A percentile compares a stretch with the other conserved stretches of the same genome.
Evolutionary conservation across 1,284 basidiomycete genomes (phyloP).

Genomic region (Ustilago cynodontis): DNA sequence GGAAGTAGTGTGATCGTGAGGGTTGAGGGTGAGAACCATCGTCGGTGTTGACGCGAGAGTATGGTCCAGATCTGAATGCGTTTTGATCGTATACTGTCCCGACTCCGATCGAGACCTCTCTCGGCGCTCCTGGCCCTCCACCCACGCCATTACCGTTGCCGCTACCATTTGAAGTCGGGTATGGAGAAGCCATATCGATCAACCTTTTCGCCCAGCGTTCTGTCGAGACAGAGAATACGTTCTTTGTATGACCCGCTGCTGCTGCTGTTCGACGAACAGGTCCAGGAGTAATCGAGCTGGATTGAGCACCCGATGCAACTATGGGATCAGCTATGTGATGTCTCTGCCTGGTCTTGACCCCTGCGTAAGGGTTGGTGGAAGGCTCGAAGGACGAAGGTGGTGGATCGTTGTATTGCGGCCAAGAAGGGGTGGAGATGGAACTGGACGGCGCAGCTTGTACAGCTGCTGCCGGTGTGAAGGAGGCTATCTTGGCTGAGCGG

Average conservation of each 20-base stretch:
- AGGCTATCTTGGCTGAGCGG: conserved; percentile 32
- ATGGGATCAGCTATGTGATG: conserved; percentile 44
- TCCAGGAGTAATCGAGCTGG: conserved; percentile 18
- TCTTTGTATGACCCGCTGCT: conserved; percentile 38
- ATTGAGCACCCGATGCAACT: conserved; percentile 38
- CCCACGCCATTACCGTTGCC: background rate
- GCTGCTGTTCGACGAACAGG: conserved; percentile 38
- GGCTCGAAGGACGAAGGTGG: conserved; percentile 16
- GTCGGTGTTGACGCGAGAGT: conserved; percentile 20
- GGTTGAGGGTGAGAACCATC: conserved; percentile 16
- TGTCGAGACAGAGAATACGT: conserved; percentile 52
- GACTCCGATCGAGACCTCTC: conserved; percentile 36
- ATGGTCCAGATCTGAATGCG: conserved; percentile 27
- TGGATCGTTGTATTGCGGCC: conserved; percentile 31
- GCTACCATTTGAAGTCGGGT: conserved; percentile 12
- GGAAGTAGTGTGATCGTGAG: conserved; percentile 58
- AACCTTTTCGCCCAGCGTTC: conserved; percentile 46
- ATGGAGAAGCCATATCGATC: conserved; percentile 36
- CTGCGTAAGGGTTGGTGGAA: background rate
- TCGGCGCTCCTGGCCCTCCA: conserved; percentile 10
- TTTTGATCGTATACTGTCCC: conserved; percentile 41
- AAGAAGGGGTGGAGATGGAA: conserved; percentile 6
- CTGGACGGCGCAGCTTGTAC: conserved; percentile 37
- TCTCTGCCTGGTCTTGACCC: conserved; percentile 20
- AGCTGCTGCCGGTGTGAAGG: conserved; percentile 35